Base-by-base conservation (phyloP, 1,139 yeast genomes). In the Candida sp. region DNA sequence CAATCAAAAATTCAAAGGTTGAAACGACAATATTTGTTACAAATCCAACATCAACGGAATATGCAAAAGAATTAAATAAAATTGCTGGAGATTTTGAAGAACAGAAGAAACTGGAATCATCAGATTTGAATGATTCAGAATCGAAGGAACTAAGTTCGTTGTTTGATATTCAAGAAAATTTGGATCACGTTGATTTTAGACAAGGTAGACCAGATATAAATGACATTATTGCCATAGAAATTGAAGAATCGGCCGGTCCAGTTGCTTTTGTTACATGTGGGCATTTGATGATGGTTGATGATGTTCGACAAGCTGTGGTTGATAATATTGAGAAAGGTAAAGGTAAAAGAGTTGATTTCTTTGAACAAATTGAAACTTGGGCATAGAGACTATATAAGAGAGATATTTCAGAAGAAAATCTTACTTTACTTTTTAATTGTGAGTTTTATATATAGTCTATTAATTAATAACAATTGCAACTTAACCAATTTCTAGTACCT, bases 241-340 rank as follows among this genome's bases (percentile, higher is more conserved):
- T 76, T 5, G 50, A 51, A 9, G 65, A 61, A 36, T 55, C 77
- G 6, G 46, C 47, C 11, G 74, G 73, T 1, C 63, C 80, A 0
- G 54, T 75, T 32, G 76, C 75, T 4, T 67, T 71, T 48, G 69
- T 73, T 25, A 63, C 73, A 1, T 77, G 81, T 57, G 79, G 77
- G 2, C 77, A 73, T 46, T 74, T 78, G 21, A 56, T 57, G 9
- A 66, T 75, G 73, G 73, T 68, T 35, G 87, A 82, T 57, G 72
- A 69, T 35, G 57, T 76, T 11, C 72, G 73, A 46, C 55, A 58
- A n/a, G 54, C 60, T 1, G 68, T 66, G 22, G 65, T 60, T 8
- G 44, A 56, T 33, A 52, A 60, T 42, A 53, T 66, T 11, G 57
- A 50, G 40, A 50, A 59, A 42, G 48, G 57, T 2, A 58, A 59